Percentiles rank a stretch among this genome's conserved stretches.
These are phyloP conservation scores for Crepidotus variabilis DNA, from an alignment of 768 basidiomycete genomes.

Conservation along the genomic window DNA sequence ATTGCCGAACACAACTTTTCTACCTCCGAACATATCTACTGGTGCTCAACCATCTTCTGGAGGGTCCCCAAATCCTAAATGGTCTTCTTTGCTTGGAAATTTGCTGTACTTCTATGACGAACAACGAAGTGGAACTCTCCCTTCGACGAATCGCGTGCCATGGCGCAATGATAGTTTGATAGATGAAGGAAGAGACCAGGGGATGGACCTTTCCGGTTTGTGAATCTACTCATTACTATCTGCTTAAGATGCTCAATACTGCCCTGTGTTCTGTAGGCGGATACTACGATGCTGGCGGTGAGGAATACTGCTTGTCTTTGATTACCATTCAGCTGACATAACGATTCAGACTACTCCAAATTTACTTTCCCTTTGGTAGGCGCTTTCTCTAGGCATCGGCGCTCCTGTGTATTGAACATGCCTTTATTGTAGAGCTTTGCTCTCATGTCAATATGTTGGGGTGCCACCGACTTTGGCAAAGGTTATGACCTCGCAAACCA, in stretches of 20 bases:
- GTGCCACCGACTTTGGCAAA: slow-evolving; percentile 77
- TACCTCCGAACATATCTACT: slow-evolving; percentile 55
- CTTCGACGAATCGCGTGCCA: slow-evolving; percentile 63
- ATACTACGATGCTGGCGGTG: slow-evolving; percentile 92
- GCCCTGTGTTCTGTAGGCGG: slow-evolving; percentile 41
- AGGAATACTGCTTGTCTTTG: slow-evolving; percentile 9
- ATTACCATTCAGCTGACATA: background rate
- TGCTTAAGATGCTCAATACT: background rate
- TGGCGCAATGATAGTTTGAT: slow-evolving; percentile 86
- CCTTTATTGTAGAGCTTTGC: slow-evolving; percentile 57
- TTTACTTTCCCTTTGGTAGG: slow-evolving; percentile 79
- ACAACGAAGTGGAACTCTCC: slow-evolving; percentile 78
- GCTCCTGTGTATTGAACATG: background rate
- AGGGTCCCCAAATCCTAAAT: slow-evolving; percentile 65
- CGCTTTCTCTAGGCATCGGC: background rate
- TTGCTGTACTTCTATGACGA: slow-evolving; percentile 89
- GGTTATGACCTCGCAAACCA: slow-evolving; percentile 86
- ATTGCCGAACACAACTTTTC: slow-evolving; percentile 60
- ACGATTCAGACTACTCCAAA: slow-evolving; percentile 74
- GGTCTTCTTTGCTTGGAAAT: slow-evolving; percentile 79
- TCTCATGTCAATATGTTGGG: slow-evolving; percentile 88
- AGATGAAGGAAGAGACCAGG: slow-evolving; percentile 72
- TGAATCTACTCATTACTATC: background rate
- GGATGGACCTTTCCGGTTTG: slow-evolving; percentile 68
- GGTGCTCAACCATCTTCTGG: slow-evolving; percentile 49